These are phyloP conservation scores for Eremothecium sinecaudum DNA, from an alignment of 1,139 yeast genomes.

Conservation along the genomic window DNA sequence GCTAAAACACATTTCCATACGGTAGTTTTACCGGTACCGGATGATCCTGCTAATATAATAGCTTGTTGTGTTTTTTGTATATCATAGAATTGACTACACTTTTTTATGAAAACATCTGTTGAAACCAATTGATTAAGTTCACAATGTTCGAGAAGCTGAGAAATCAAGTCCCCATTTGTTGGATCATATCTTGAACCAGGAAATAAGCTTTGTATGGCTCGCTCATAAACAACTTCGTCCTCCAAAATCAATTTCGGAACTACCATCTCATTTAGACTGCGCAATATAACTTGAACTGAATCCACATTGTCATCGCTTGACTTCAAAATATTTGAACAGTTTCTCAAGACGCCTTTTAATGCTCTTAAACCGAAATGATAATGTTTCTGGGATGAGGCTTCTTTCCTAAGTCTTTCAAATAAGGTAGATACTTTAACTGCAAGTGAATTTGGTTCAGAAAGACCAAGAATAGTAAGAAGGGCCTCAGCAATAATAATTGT, in stretches of 20 bases:
- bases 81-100: conserved; percentile 54
- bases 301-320: not conserved
- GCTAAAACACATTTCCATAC: conserved; percentile 43
- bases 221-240: conserved; percentile 7
- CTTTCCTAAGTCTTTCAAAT: conserved; percentile 37
- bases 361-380: conserved; percentile 90
- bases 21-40: conserved; percentile 70
- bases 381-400: conserved; percentile 51
- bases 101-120: conserved; percentile 41
- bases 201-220: conserved; percentile 1
- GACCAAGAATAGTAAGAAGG: conserved; percentile 65
- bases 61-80: conserved; percentile 69
- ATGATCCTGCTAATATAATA: conserved; percentile 65
- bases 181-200: conserved; percentile 1
- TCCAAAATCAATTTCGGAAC: conserved; percentile 7
- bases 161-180: conserved; percentile 4
- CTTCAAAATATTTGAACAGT: conserved; percentile 8
- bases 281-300: conserved; percentile 5
- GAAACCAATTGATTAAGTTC: conserved; percentile 8
- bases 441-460: conserved; percentile 40
- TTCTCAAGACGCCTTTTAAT: conserved; percentile 49
- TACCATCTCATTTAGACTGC: conserved; percentile 9
- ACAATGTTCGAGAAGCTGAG: conserved; percentile 4
- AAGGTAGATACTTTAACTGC: conserved; percentile 47
- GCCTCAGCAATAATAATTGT: conserved; percentile 61